Evolutionary conservation across 2,329 filamentous ascomycete species (phyloP), one percentile per base, ranked within the genome.

Genomic region (Emericellopsis cladophorae): DNA sequence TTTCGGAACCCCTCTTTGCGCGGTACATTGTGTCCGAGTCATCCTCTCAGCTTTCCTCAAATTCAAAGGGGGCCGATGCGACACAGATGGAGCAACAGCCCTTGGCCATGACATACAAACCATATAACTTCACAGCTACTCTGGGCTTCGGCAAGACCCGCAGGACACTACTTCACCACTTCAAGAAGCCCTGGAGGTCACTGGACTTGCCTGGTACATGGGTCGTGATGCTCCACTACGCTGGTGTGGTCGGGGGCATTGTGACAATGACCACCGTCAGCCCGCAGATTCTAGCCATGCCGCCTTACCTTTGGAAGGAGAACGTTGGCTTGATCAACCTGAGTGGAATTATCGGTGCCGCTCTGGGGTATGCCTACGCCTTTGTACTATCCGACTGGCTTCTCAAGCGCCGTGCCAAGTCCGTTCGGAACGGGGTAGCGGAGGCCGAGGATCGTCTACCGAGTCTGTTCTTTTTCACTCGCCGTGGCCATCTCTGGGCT

Each of bases 151-250:
- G 16, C 0, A 41, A 37, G 1, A 45, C 48, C 10, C 45, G 11
- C 0, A 46, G 46, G 10, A 46, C 35, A 3, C 34, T 47, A 0
- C 6, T 45, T 4, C 34, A 39, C 1, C 22, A 21, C 4, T 14
- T 21, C 7, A 7, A 21, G n/a, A 16, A 23, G 14, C 36, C 36
- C 5, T 37, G 36, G 36, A 37, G 22, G 22, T 11, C 36, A 36
- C 49, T 59, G 7, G 41, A 39, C 0, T 49, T 63, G 0, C 60
- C 60, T 0, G 55, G 55, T 0, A 56, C 54, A 0, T 61, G 57
- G 59, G 47, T 64, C 0, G 54, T 60, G 2, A 62, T 57, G 51
- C 42, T 61, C 3, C 59, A 61, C 38, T 64, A 62, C 24, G 57
- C 56, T 9, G 57, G 58, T 0, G 48, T 64, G 0, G 56, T 63